Evolutionary conservation across 306 rosid species (phyloP).

Genomic region (Purshia tridentata): DNA sequence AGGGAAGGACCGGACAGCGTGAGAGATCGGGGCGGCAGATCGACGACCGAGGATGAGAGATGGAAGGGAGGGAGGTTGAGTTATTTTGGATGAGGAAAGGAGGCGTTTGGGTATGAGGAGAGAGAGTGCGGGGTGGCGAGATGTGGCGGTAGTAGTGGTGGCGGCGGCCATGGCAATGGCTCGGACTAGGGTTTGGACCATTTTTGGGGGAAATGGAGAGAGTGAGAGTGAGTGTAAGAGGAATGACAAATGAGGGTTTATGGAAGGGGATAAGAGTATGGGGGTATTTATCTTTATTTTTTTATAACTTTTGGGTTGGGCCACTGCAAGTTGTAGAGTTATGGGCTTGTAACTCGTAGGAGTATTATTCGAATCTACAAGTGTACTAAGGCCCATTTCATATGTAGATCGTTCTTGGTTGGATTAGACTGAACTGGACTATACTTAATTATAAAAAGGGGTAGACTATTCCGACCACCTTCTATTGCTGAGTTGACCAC

Average conservation of each 20-base stretch:
- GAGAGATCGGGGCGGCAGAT: constrained; percentile 45
- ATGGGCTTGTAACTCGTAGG: no score
- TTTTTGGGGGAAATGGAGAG: constrained; percentile 8
- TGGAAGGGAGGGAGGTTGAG: constrained; percentile 39
- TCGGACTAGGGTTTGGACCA: constrained; percentile 60
- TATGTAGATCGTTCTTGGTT: no score
- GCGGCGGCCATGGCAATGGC: constrained; percentile 35
- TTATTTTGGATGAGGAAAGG: constrained; percentile 33
- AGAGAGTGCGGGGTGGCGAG: constrained; percentile 31
- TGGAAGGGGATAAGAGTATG: background rate
- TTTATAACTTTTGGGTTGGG: background rate
- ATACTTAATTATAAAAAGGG: no score
- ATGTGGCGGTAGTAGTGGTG: constrained; percentile 11
- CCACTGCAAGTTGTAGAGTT: background rate
- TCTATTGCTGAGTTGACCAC: no score
- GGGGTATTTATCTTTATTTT: background rate
- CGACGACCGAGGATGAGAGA: constrained; percentile 37
- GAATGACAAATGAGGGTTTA: no score
- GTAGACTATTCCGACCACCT: no score
- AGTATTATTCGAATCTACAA: no score
- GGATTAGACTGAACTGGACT: no score
- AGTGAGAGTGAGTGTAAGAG: constrained; percentile 8
- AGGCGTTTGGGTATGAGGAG: constrained; percentile 39
- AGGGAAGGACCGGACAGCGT: constrained; percentile 25
- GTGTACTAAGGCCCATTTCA: no score